These are phyloP conservation scores for cucumber (Cucumis sativus) DNA, from an alignment of 306 rosid genomes.

Conservation along the genomic window Cucumber_9930_V3 NC_026660.2:12431501-12432000, in stretches of 20 bases:
- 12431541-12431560: slow-evolving; percentile 92
- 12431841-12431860: background rate
- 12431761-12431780: background rate
- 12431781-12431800: background rate
- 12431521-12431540: slow-evolving; percentile 82
- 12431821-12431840: background rate
- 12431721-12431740: background rate
- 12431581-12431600: slow-evolving; percentile 7
- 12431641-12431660: slow-evolving; percentile 96
- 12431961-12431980: slow-evolving; percentile 80
- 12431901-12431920: slow-evolving; percentile 54
- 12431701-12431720: slow-evolving; percentile 46
- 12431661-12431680: slow-evolving; percentile 66
- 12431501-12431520: slow-evolving; percentile 68
- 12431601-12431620: slow-evolving; percentile 21
- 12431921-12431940: slow-evolving; percentile 95
- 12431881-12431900: slow-evolving; percentile 25
- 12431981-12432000: slow-evolving; percentile 98
- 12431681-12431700: slow-evolving; percentile 48
- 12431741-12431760: background rate
- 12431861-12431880: background rate
- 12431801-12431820: background rate
- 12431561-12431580: slow-evolving; percentile 43
- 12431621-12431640: slow-evolving; percentile 49
- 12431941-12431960: slow-evolving; percentile 57